These are phyloP conservation scores for Nitzschia sp. DNA, from an alignment of 108 stramenopile genomes.

Conservation along the genomic window DNA sequence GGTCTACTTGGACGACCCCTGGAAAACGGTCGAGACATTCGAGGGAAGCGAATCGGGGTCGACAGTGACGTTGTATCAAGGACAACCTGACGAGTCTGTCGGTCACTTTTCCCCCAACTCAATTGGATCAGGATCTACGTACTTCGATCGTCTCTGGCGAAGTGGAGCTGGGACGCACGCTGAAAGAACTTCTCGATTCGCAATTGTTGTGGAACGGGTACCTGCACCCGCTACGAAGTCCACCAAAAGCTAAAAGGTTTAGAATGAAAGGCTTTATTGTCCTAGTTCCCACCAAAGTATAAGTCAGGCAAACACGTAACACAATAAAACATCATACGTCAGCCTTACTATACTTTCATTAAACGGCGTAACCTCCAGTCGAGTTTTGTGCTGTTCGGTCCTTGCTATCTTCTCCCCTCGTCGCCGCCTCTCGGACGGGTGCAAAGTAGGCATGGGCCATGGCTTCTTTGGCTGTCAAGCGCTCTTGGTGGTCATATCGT, in stretches of 20 bases:
- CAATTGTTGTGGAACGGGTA: slow-evolving; percentile 9
- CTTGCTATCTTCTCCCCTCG: slow-evolving; percentile 36
- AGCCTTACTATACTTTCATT: background rate
- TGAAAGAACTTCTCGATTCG: slow-evolving; percentile 29
- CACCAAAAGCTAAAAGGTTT: too few species aligned
- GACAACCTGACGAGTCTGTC: slow-evolving; percentile 60
- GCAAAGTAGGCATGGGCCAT: slow-evolving; percentile 97
- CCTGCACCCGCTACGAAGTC: too few species aligned
- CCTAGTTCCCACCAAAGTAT: too few species aligned
- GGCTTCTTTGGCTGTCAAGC: slow-evolving; percentile 97
- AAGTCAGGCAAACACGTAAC: too few species aligned
- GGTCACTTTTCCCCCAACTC: slow-evolving; percentile 44
- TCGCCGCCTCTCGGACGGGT: slow-evolving; percentile 86
- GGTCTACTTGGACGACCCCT: background rate
- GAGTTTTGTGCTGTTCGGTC: slow-evolving; percentile 4
- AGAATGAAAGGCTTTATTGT: too few species aligned
- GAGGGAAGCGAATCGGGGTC: slow-evolving; percentile 1
- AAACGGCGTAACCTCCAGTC: slow-evolving; percentile 27
- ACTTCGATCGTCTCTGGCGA: slow-evolving; percentile 86
- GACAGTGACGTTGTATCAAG: slow-evolving; percentile 55
- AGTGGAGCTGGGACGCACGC: slow-evolving; percentile 79
- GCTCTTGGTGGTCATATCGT: slow-evolving; percentile 96
- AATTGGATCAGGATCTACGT: slow-evolving; percentile 52
- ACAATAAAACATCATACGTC: too few species aligned
- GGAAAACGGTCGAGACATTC: slow-evolving; percentile 12